Conservation (phyloP, 2,329 filamentous ascomycete genomes). For the Ophiocordyceps polyrhachis-furcata region DNA sequence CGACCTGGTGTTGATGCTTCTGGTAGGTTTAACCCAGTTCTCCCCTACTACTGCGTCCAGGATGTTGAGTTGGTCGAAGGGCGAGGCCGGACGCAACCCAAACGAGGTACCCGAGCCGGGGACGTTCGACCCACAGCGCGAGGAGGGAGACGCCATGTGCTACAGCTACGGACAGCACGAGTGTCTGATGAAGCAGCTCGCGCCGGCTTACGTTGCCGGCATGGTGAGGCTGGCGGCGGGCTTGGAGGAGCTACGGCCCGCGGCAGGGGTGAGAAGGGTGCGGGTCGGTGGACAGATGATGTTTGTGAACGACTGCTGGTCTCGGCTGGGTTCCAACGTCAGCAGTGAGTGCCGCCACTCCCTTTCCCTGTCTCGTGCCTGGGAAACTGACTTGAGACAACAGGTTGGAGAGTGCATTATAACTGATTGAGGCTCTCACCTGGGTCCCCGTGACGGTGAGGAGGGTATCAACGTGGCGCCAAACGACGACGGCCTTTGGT, state of each 20-base stretch:
- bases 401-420: background rate
- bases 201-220: constrained; percentile 20
- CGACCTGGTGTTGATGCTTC: constrained; percentile 19
- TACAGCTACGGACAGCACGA: constrained; percentile 28
- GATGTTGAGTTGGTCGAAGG: constrained; percentile 7
- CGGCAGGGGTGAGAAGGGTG: constrained; percentile 26
- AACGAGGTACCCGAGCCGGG: constrained; percentile 16
- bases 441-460: too few species aligned
- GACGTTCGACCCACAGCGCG: constrained; percentile 23
- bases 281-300: constrained; percentile 18
- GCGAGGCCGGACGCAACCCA: constrained; percentile 18
- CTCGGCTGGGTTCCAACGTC: constrained; percentile 22
- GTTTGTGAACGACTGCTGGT: constrained; percentile 30
- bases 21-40: constrained; percentile 12
- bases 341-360: constrained; percentile 20
- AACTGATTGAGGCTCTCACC: background rate
- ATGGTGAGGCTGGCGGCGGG: constrained; percentile 23
- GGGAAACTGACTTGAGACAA: background rate
- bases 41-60: background rate
- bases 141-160: constrained; percentile 19
- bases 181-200: constrained; percentile 23
- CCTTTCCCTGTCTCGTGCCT: background rate
- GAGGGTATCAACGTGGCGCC: too few species aligned
- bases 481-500: too few species aligned
- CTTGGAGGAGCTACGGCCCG: constrained; percentile 24